phyloP scores from a whole-genome alignment of 2,329 filamentous ascomycete genomes.

The Didymella exigua region DNA sequence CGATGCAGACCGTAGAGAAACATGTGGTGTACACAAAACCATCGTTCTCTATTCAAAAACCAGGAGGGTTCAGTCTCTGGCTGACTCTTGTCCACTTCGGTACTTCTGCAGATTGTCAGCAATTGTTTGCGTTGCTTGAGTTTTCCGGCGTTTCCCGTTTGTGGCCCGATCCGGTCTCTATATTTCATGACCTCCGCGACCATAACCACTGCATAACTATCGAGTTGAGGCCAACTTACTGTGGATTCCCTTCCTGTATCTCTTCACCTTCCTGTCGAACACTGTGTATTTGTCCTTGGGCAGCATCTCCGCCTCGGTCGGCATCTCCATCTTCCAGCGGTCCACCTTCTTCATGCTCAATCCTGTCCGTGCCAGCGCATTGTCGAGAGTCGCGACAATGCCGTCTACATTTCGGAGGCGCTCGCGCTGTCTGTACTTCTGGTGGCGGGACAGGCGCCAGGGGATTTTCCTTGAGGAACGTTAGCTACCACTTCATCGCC shows the following conservation, averaged over 20 bases:
- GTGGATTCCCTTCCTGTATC: constrained; percentile 95
- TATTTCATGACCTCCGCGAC: neutral
- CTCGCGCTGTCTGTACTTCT: constrained; percentile 41
- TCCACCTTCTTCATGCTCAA: constrained; percentile 77
- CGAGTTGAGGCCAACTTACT: constrained; percentile 65
- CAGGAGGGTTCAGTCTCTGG: constrained; percentile 90
- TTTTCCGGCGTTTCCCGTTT: neutral
- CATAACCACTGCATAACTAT: neutral
- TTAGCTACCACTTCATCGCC: constrained; percentile 1
- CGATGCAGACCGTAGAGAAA: constrained; percentile 28
- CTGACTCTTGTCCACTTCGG: constrained; percentile 90
- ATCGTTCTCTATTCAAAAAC: constrained; percentile 65
- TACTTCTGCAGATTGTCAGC: constrained; percentile 68
- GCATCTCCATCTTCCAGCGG: constrained; percentile 95
- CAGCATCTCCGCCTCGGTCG: constrained; percentile 92
- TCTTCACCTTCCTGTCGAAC: constrained; percentile 95
- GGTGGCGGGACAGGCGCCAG: constrained; percentile 86
- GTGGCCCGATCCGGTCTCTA: neutral
- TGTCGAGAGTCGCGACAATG: constrained; percentile 82
- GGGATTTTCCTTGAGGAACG: constrained; percentile 80
- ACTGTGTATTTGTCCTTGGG: constrained; percentile 97
- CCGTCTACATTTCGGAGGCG: constrained; percentile 73
- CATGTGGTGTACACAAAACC: constrained; percentile 34
- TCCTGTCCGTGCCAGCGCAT: constrained; percentile 73
- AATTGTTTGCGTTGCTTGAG: constrained; percentile 6